Base-by-base conservation (phyloP, 2,329 filamentous ascomycete species). In the Ambrosiella cleistominuta region DNA sequence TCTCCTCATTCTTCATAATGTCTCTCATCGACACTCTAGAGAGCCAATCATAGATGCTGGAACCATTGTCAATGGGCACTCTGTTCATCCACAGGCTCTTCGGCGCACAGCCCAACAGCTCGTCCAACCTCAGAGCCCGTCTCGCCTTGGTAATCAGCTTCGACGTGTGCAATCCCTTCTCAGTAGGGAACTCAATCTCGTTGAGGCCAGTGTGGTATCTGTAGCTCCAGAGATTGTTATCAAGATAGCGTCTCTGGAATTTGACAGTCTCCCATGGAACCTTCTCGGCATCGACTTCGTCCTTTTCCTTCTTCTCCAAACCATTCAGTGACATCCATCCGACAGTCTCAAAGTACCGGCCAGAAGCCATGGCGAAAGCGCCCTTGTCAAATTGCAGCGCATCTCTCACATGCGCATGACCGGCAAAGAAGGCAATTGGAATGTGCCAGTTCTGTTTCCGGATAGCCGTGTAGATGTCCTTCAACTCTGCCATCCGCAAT, bases 281-380 rank as follows among this genome's bases (percentile, higher is more conserved):
- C 3, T 68, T 63, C 0, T 66, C 64, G 2, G 65, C 67, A 56
- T 62, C 57, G 62, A 60, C 63, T 40, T 64, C 63, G 54, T 66
- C 65, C 11, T 64, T 66, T 9, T 51, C 17, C 3, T 17, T 27
- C 61, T 67, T 68, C 63, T 71, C 72, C 57, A 79, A 64, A 38
- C 88, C 88, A 59, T 84, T 77, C 51, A 96, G 81, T 0, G 89
- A 95, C 79, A 93, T 82, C 78, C 93, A 97, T 1, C 91, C 91
- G 54, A 97, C 83, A 0, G 91, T 96, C 72, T 97, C 91, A 74
- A 96, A 85, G 69, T 96, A 97, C 0, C 91, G 80, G 3, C 91
- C 91, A 64, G 87, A 93, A 45, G 89, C 89, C 4, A 97, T 74
- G 0, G 84, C 90, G 62, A 86, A 83, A 0, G 90, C 81, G 57